These are phyloP conservation scores for Cryptosporidium canis DNA, from an alignment of 169 alveolate species.

Conservation along the genomic window DNA sequence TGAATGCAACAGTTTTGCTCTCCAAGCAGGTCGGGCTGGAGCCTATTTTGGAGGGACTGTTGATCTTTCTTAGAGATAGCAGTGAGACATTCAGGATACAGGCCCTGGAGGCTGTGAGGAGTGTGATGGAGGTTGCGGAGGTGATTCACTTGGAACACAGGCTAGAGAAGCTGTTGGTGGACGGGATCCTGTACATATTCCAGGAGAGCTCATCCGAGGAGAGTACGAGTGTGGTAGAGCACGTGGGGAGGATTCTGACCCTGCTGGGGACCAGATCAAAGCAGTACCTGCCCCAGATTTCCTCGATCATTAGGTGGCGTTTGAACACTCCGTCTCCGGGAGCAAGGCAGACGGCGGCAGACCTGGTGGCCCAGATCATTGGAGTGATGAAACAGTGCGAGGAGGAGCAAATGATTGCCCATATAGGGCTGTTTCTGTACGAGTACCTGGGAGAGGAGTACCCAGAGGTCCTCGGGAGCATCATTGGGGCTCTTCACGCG, in stretches of 20 bases:
- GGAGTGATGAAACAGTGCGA: conserved; percentile 96
- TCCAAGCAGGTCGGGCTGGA: conserved; percentile 92
- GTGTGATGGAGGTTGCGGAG: conserved; percentile 88
- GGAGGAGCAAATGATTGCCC: conserved; percentile 96
- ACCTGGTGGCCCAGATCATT: conserved; percentile 95
- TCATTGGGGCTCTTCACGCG: conserved; percentile 97
- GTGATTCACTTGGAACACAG: conserved; percentile 95
- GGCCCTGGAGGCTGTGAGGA: conserved; percentile 97
- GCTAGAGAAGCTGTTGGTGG: conserved; percentile 96
- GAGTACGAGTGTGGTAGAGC: conserved; percentile 92
- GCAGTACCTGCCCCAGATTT: conserved; percentile 96
- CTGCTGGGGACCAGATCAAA: conserved; percentile 95
- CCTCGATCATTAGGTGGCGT: conserved; percentile 98
- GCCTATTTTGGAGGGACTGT: conserved; percentile 85
- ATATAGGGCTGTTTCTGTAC: conserved; percentile 95
- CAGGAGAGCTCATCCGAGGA: conserved; percentile 97
- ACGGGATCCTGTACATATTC: conserved; percentile 98
- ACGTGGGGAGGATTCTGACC: conserved; percentile 96
- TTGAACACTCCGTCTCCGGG: conserved; percentile 94
- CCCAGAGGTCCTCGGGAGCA: conserved; percentile 99
- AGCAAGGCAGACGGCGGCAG: conserved; percentile 99
- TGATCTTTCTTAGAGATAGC: conserved; percentile 91
- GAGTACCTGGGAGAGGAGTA: conserved; percentile 99
- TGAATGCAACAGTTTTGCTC: conserved; percentile 97
- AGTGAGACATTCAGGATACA: conserved; percentile 94